Evolutionary conservation across 371 early-diverging fungal genomes (phyloP).

Genomic region (Rhizopus microsporus): DNA sequence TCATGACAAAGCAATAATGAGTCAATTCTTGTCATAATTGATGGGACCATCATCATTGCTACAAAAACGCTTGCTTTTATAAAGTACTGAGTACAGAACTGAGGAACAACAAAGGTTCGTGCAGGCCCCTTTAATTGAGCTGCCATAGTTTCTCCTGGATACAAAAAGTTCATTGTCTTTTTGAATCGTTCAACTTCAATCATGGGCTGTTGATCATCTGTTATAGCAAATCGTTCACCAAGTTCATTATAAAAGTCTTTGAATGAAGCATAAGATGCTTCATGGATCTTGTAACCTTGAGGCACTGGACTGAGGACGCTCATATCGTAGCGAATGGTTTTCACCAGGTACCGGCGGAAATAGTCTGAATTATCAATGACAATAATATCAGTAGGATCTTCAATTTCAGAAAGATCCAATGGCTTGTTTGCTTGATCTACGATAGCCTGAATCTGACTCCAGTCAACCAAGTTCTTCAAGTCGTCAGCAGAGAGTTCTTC

Average conservation of each 20-base stretch:
- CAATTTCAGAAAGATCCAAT: conserved; percentile 7
- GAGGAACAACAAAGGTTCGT: conserved; percentile 55
- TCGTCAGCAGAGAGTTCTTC: conserved; percentile 6
- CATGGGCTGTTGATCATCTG: conserved; percentile 48
- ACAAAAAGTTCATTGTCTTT: conserved; percentile 57
- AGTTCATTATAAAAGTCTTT: conserved; percentile 51
- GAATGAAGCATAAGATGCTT: conserved; percentile 45
- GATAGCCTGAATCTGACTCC: conserved; percentile 47
- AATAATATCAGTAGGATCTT: conserved; percentile 38
- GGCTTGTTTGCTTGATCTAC: conserved; percentile 17
- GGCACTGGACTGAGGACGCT: conserved; percentile 42
- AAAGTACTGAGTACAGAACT: conserved; percentile 52
- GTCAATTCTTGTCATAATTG: conserved; percentile 70
- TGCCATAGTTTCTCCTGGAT: conserved; percentile 26
- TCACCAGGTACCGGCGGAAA: conserved; percentile 60
- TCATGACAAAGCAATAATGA: conserved; percentile 62
- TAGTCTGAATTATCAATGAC: conserved; percentile 58
- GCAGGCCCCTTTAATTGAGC: conserved; percentile 30
- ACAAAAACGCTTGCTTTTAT: conserved; percentile 58
- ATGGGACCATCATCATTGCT: conserved; percentile 61
- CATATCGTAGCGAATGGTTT: conserved; percentile 43
- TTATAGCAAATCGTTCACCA: conserved; percentile 25
- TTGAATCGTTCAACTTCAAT: conserved; percentile 44
- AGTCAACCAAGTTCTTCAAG: conserved; percentile 50
- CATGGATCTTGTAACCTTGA: conserved; percentile 28